Evolutionary conservation across 371 early-diverging fungal species (phyloP).

Genomic region (Rhizopus arrhizus): DNA sequence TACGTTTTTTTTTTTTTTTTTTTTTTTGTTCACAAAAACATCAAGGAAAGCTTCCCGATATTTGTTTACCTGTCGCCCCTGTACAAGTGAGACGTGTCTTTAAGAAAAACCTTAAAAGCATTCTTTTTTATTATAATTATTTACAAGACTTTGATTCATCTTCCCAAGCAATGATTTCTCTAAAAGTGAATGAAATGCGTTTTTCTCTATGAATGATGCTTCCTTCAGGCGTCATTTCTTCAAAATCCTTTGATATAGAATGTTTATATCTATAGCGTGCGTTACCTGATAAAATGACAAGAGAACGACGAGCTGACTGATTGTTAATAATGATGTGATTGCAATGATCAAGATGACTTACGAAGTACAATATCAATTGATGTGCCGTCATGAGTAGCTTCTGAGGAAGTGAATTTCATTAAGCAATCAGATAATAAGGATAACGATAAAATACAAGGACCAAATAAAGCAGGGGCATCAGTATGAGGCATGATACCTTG

Average conservation of each 20-base stretch:
- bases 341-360: conserved; percentile 24
- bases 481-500: conserved; percentile 69
- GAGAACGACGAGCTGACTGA: conserved; percentile 58
- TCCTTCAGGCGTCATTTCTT: conserved; percentile 42
- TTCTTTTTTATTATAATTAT: neutral
- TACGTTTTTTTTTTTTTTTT: too few relatives aligned
- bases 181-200: conserved; percentile 51
- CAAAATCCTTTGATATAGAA: conserved; percentile 65
- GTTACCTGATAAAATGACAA: conserved; percentile 65
- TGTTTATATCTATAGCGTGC: conserved; percentile 70
- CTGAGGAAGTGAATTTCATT: conserved; percentile 57
- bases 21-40: too few relatives aligned
- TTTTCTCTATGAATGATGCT: conserved; percentile 36
- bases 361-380: conserved; percentile 48
- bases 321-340: neutral
- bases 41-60: too few relatives aligned
- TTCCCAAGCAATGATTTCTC: conserved; percentile 41
- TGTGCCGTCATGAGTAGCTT: conserved; percentile 18
- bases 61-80: too few relatives aligned
- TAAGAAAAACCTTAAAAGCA: neutral
- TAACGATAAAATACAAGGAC: conserved; percentile 63
- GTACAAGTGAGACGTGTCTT: too few relatives aligned
- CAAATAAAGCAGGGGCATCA: conserved; percentile 70
- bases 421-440: conserved; percentile 70
- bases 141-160: neutral